Conservation (phyloP, 768 basidiomycete genomes). For the Serendipita sp. region DNA sequence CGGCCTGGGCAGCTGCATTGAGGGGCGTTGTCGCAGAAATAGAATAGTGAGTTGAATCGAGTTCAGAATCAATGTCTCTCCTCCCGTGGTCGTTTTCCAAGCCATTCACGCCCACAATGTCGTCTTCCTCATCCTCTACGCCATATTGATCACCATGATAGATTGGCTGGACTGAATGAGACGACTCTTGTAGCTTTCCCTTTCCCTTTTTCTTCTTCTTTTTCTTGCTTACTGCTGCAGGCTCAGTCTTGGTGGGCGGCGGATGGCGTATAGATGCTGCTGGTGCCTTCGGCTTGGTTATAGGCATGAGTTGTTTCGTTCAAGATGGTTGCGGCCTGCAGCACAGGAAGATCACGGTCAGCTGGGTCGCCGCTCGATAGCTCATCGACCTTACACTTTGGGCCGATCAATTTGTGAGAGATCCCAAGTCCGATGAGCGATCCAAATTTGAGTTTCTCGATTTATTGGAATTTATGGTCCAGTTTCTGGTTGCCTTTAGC, state of each 20-base stretch:
- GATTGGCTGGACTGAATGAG: background rate
- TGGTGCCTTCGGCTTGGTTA: background rate
- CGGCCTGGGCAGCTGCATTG: slow-evolving; percentile 13
- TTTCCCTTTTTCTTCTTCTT: slow-evolving; percentile 34
- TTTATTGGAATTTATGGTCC: background rate
- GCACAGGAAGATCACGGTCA: background rate
- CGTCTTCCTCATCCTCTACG: slow-evolving; percentile 17
- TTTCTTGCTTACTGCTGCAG: slow-evolving; percentile 12
- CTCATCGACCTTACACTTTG: background rate
- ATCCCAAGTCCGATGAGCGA: background rate
- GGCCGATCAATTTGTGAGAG: slow-evolving; percentile 1
- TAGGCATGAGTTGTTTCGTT: background rate
- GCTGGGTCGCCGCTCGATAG: background rate
- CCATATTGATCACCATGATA: slow-evolving; percentile 11
- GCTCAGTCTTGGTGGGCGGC: background rate
- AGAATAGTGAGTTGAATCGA: slow-evolving; percentile 32
- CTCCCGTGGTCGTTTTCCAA: slow-evolving; percentile 13
- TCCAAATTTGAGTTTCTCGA: background rate
- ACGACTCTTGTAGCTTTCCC: slow-evolving; percentile 22
- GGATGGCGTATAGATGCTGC: background rate
- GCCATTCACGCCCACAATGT: slow-evolving; percentile 15
- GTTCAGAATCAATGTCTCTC: slow-evolving; percentile 19
- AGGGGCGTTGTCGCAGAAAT: slow-evolving; percentile 20
- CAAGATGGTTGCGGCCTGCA: background rate
- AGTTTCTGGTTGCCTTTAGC: background rate